Evolutionary conservation across 129 eudicot genomes (phyloP), one percentile per base, ranked within the genome.

Genomic region (Flaveria robusta): DNA sequence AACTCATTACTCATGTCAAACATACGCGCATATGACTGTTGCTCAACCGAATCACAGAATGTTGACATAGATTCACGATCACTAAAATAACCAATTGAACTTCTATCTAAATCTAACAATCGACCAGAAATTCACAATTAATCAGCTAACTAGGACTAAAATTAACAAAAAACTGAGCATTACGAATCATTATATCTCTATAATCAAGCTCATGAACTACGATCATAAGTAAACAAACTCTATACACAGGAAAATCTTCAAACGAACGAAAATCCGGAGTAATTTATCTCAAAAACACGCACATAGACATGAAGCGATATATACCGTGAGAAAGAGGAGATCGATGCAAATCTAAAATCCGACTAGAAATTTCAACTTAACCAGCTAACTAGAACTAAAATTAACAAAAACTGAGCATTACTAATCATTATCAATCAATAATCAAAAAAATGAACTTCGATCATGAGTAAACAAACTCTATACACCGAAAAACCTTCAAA

Each of bases 241-340:
- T 6, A 52, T 11, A 52, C 67, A 64, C 68, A 54, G 12, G 12
- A 37, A 63, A 72, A 12, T 8, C 39, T 60, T 64, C 78, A 24
- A 65, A 72, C 24, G 1, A 31, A 18, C 78, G 22, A 19, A 51
- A 64, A 68, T 68, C 39, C 19, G 52, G 74, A 37, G 56, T 29
- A 41, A 59, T 23, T 75, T 39, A 18, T 69, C 60, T 68, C 50
- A 26, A 69, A 52, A 55, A 41, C 60, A 56, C 50, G 47, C 2
- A 65, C n/a, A 34, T 59, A 50, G 55, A 66, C 22, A 37, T 20
- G 81, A 51, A 46, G 29, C 22, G 31, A 31, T 55, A 9, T 8
- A 63, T 46, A 94, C 97, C 90, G 85, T 65, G 96, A 71, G 86
- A 82, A 85, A 62, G 70, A 80, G 52, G 87, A 55, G 81, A 74